Evolutionary conservation across 306 rosid genomes (phyloP).

Genomic region (Cyclanthera cordifolia): DNA sequence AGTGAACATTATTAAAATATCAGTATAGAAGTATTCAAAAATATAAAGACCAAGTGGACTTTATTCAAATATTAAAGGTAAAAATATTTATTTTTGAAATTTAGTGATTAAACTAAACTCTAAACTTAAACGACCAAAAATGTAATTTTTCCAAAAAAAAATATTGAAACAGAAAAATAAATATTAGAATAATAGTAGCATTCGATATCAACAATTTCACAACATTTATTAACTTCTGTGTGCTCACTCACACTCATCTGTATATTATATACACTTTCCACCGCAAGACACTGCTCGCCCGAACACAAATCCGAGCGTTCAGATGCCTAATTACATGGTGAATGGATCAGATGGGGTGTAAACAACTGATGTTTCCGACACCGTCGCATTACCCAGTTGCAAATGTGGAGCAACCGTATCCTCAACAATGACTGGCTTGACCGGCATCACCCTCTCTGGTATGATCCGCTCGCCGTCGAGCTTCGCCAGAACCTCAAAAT

Average conservation of each 20-base stretch:
- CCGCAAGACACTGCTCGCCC: not conserved
- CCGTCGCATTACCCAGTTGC: slow-evolving; percentile 32
- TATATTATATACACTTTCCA: slow-evolving; percentile 21
- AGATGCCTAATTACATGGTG: slow-evolving; percentile 21
- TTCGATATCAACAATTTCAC: not conserved
- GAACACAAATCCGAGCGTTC: not conserved
- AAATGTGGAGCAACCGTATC: slow-evolving; percentile 33
- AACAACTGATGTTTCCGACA: slow-evolving; percentile 43
- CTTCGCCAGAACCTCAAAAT: slow-evolving; percentile 87
- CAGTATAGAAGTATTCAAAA: too few relatives aligned
- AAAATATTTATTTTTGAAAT: too few relatives aligned
- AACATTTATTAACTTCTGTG: not conserved
- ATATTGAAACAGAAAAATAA: too few relatives aligned
- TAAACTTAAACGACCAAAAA: too few relatives aligned
- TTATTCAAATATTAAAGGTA: too few relatives aligned
- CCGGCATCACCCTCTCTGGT: slow-evolving; percentile 55
- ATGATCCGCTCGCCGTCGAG: slow-evolving; percentile 76
- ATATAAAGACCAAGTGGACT: too few relatives aligned
- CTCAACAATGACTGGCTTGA: slow-evolving; percentile 41
- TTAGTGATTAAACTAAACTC: too few relatives aligned
- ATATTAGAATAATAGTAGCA: too few relatives aligned
- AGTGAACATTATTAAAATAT: too few relatives aligned
- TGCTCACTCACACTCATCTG: not conserved
- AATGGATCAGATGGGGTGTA: slow-evolving; percentile 53
- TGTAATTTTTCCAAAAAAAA: too few relatives aligned